Evolutionary conservation across 2,329 filamentous ascomycete species (phyloP).

Genomic region (Endoconidiophora polonica): DNA sequence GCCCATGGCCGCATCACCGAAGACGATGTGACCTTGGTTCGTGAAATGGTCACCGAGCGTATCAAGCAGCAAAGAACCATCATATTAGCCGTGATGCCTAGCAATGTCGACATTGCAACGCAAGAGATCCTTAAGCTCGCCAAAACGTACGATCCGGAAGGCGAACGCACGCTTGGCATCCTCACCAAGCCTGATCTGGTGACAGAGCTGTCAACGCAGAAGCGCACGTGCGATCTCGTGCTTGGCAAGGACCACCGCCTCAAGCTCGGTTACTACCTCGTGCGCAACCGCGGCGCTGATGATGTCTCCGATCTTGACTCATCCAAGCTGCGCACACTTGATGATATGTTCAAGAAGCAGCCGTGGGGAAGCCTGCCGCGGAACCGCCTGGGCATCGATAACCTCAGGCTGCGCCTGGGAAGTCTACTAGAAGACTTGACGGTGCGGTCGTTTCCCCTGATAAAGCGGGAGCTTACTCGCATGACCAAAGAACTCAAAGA

Average conservation of each 20-base stretch:
- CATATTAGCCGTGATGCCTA: slow-evolving; percentile 27
- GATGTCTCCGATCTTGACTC: slow-evolving; percentile 6
- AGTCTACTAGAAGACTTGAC: slow-evolving; percentile 18
- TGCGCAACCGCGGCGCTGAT: slow-evolving; percentile 17
- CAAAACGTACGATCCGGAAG: slow-evolving; percentile 19
- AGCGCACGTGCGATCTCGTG: slow-evolving; percentile 13
- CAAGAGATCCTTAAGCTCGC: slow-evolving; percentile 22
- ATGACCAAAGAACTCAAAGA: slow-evolving; percentile 8
- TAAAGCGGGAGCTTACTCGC: slow-evolving; percentile 16
- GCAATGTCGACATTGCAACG: slow-evolving; percentile 23
- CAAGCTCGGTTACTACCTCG: slow-evolving; percentile 16
- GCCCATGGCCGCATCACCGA: slow-evolving; percentile 20
- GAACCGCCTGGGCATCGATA: slow-evolving; percentile 16
- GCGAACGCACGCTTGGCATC: slow-evolving; percentile 25
- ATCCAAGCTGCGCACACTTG: slow-evolving; percentile 14
- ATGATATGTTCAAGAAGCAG: slow-evolving; percentile 21
- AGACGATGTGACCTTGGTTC: slow-evolving; percentile 21
- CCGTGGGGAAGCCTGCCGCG: slow-evolving; percentile 22
- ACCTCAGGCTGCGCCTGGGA: slow-evolving; percentile 16
- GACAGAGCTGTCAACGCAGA: slow-evolving; percentile 14
- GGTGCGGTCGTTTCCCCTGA: slow-evolving; percentile 17
- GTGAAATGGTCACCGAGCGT: slow-evolving; percentile 23
- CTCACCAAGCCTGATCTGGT: slow-evolving; percentile 27
- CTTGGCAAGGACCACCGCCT: slow-evolving; percentile 14
- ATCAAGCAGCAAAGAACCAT: slow-evolving; percentile 26